These are phyloP conservation scores for Candida anutae DNA, from an alignment of 1,139 yeast species.

Conservation along the genomic window DNA sequence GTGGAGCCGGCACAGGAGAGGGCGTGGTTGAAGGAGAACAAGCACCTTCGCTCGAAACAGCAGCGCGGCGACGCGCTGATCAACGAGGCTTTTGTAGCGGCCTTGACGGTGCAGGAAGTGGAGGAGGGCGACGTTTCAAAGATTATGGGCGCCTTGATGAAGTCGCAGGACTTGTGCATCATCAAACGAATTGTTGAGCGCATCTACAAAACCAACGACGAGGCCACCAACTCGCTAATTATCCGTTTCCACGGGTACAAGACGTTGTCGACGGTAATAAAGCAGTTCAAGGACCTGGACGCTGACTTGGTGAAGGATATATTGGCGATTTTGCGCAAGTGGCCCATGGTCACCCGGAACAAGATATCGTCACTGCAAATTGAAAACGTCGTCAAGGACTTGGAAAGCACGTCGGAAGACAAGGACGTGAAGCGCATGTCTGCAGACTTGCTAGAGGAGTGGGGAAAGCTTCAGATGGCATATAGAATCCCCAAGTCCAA, in stretches of 20 bases:
- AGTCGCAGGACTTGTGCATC: conserved; percentile 63
- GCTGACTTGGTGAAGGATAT: conserved; percentile 35
- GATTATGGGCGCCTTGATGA: conserved; percentile 77
- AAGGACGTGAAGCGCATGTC: conserved; percentile 31
- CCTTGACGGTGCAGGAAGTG: conserved; percentile 49
- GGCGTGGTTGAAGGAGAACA: conserved; percentile 57
- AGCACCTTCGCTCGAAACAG: conserved; percentile 35
- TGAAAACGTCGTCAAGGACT: conserved; percentile 50
- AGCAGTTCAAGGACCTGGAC: conserved; percentile 23
- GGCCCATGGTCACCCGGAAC: conserved; percentile 82
- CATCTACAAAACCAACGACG: conserved; percentile 48
- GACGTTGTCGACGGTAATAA: conserved; percentile 57
- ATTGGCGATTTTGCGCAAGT: conserved; percentile 49
- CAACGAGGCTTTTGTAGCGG: conserved; percentile 56
- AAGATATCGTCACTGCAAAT: conserved; percentile 75
- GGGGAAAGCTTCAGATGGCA: conserved; percentile 76
- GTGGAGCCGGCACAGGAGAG: conserved; percentile 55
- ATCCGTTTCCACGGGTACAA: conserved; percentile 84
- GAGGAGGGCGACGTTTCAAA: conserved; percentile 58
- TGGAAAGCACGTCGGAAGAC: conserved; percentile 26
- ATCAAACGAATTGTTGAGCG: conserved; percentile 62
- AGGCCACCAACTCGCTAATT: conserved; percentile 48
- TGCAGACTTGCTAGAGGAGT: conserved; percentile 45
- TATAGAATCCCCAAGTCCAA: conserved; percentile 65
- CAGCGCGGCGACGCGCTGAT: conserved; percentile 54